Conservation (phyloP, 2,329 filamentous ascomycete genomes). For the Trichoderma breve region DNA sequence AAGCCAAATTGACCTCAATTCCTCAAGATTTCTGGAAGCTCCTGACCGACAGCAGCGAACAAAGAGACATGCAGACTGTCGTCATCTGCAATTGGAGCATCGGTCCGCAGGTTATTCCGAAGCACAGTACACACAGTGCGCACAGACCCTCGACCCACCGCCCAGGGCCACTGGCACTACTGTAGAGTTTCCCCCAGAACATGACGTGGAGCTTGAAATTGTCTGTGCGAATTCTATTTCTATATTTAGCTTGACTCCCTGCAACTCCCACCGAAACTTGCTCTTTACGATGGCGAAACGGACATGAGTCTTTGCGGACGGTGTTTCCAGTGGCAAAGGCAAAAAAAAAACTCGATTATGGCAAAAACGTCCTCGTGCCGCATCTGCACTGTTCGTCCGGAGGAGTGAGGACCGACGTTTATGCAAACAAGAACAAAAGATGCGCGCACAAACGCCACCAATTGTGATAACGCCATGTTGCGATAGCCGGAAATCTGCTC, state of each 20-base stretch:
- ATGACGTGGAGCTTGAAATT: background rate
- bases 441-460: background rate
- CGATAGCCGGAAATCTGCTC: background rate
- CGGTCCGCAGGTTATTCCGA: slow-evolving; percentile 3
- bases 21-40: background rate
- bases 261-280: background rate
- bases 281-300: background rate
- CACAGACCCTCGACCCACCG: background rate
- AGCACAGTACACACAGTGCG: background rate
- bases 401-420: background rate
- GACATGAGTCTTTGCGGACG: background rate
- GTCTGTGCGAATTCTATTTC: background rate
- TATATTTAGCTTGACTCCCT: slow-evolving; percentile 1
- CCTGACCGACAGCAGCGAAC: background rate
- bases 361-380: background rate
- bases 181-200: background rate
- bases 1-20: background rate
- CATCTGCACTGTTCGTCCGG: background rate
- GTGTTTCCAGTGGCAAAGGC: background rate
- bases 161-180: background rate
- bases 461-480: slow-evolving; percentile 2
- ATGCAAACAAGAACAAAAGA: background rate
- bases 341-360: background rate
- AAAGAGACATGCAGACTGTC: background rate
- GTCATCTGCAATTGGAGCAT: background rate